Conservation (phyloP, 2,329 filamentous ascomycete genomes). For the Zalaria sp. region DNA sequence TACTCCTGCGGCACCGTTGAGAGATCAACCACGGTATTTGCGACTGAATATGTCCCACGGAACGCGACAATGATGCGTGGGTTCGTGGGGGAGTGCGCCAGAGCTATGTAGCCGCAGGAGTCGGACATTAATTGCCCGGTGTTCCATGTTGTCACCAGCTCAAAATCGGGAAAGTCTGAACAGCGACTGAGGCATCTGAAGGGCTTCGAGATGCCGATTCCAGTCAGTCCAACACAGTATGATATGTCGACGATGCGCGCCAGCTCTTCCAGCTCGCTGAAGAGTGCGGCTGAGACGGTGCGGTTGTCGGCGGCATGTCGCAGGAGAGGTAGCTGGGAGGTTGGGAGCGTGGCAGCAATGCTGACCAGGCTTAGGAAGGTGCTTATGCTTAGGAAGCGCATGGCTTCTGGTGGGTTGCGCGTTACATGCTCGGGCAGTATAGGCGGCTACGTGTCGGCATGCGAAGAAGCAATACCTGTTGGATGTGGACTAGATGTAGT, state of each 20-base stretch:
- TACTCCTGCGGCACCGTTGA: constrained; percentile 84
- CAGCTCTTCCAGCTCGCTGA: constrained; percentile 70
- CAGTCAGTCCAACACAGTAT: constrained; percentile 80
- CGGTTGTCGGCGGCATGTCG: constrained; percentile 17
- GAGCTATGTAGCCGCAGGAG: constrained; percentile 82
- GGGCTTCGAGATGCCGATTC: constrained; percentile 68
- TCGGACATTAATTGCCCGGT: constrained; percentile 77
- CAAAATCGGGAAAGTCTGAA: constrained; percentile 64
- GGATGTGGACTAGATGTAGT: background rate
- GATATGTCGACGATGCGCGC: constrained; percentile 87
- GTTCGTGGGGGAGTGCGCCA: constrained; percentile 53
- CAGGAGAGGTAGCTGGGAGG: constrained; percentile 17
- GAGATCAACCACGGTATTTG: constrained; percentile 82
- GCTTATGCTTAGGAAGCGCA: constrained; percentile 5
- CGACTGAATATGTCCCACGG: constrained; percentile 83
- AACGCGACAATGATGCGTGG: constrained; percentile 73
- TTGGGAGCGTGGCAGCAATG: constrained; percentile 7
- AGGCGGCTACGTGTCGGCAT: too few species aligned
- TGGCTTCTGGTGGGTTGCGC: background rate
- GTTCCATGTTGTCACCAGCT: constrained; percentile 76
- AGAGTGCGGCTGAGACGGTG: constrained; percentile 49
- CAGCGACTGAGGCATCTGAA: constrained; percentile 81
- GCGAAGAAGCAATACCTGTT: background rate
- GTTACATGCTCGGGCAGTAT: constrained; percentile 16
- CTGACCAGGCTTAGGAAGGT: constrained; percentile 2